Base-by-base conservation (phyloP, 768 basidiomycete genomes). In the Russula foetens region DNA sequence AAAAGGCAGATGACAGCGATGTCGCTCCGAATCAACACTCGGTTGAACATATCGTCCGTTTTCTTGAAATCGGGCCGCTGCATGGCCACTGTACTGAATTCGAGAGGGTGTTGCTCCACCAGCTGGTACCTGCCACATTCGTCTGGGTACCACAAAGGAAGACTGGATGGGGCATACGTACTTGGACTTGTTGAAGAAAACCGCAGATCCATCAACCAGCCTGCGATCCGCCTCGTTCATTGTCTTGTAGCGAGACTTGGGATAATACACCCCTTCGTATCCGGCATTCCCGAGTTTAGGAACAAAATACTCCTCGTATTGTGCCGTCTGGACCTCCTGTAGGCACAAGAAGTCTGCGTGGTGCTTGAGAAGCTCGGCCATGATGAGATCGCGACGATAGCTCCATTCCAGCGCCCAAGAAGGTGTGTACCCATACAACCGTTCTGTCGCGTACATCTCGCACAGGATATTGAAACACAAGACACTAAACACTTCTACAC, bases 41-140 rank as follows among this genome's bases (percentile, higher is more conserved):
- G 92, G 70, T 98, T 98, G 82, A 98, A 98, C 94, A 98, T 95
- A 76, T 98, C 96, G 69, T 98, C 94, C 19, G 93, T 96, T 75
- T 94, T 93, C 79, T 93, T 92, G 76, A 94, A 92, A 71, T 95
- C 93, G 52, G 87, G 84, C 28, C 93, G 84, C 67, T 92, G 90
- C 83, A 98, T 88, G 21, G 95, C 96, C 63, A 94, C 81, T 38
- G 89, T 82, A 70, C 87, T 90, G 76, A 95, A 99, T 72, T 98
- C 97, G 69, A 98, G 81, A 43, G 94, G 83, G 55, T 94, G 88
- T 67, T 90, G 90, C 76, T 98, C 95, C 44, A 99, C 87, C 24
- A 99, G 84, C 63, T 87, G 83, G 74, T 92, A 99, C 70, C 92
- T 96, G 70, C 41, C 44, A 39, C 56, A 31, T 35, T 47, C 29